These are phyloP conservation scores for Gaeumannomyces sp. DNA, from an alignment of 2,329 filamentous ascomycete species.

Conservation along the genomic window DNA sequence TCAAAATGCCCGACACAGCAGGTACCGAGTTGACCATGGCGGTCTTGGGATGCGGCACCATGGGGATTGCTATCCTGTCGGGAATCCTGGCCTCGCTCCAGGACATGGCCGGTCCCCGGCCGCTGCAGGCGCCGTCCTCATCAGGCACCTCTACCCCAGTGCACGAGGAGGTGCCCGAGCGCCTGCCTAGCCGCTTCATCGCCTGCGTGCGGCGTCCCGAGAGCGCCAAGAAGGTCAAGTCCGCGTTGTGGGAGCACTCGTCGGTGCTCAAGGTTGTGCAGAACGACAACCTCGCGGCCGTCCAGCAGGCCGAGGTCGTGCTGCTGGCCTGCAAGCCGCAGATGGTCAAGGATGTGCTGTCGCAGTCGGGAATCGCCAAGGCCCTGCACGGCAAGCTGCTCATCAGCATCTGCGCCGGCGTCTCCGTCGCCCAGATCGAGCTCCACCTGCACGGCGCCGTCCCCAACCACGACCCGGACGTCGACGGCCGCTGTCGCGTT, in stretches of 20 bases:
- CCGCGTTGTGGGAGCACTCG: constrained; percentile 57
- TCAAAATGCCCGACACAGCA: constrained; percentile 6
- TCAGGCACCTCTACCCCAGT: constrained; percentile 33
- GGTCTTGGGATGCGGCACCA: constrained; percentile 76
- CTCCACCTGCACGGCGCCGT: constrained; percentile 52
- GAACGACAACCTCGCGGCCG: constrained; percentile 65
- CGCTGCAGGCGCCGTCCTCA: constrained; percentile 35
- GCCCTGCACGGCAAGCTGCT: constrained; percentile 72
- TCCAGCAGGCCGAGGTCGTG: constrained; percentile 63
- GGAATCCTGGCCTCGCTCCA: constrained; percentile 70
- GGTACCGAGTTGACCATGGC: constrained; percentile 58
- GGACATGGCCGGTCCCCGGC: constrained; percentile 41
- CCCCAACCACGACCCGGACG: constrained; percentile 37
- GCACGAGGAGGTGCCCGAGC: constrained; percentile 41
- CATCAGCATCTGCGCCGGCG: constrained; percentile 74
- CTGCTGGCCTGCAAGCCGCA: constrained; percentile 78
- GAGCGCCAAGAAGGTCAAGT: constrained; percentile 62
- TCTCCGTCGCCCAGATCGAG: constrained; percentile 64
- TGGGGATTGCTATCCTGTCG: constrained; percentile 78
- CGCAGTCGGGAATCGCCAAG: constrained; percentile 59
- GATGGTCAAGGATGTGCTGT: constrained; percentile 63
- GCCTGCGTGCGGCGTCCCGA: constrained; percentile 70
- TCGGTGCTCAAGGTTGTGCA: constrained; percentile 59
- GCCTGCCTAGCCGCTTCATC: constrained; percentile 69
- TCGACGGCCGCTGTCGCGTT: constrained; percentile 51